These are phyloP conservation scores for Penicillium canescens DNA, from an alignment of 495 filamentous ascomycete species.

Conservation along the genomic window DNA sequence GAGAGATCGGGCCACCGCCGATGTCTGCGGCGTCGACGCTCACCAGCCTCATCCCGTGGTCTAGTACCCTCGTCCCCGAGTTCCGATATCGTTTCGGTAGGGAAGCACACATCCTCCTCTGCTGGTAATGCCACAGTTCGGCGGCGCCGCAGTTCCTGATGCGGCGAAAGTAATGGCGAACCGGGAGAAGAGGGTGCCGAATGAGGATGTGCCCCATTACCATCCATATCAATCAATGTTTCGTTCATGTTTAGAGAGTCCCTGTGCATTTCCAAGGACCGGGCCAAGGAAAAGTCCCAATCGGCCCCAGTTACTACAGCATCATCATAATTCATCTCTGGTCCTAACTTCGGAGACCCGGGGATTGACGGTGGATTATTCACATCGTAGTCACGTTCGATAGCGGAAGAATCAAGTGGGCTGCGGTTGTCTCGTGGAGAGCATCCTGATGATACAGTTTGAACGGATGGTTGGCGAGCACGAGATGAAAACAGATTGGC, in stretches of 20 bases:
- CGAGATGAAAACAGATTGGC: slow-evolving; percentile 30
- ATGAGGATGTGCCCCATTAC: slow-evolving; percentile 28
- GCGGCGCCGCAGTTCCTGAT: slow-evolving; percentile 43
- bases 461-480: slow-evolving; percentile 29
- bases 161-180: slow-evolving; percentile 34
- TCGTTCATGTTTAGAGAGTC: slow-evolving; percentile 43
- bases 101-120: slow-evolving; percentile 93
- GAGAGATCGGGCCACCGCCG: slow-evolving; percentile 69
- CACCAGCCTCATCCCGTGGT: slow-evolving; percentile 40
- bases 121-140: slow-evolving; percentile 57
- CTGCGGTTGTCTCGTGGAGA: slow-evolving; percentile 35
- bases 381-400: slow-evolving; percentile 67
- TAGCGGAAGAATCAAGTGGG: slow-evolving; percentile 25
- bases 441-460: slow-evolving; percentile 33
- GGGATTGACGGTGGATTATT: slow-evolving; percentile 98
- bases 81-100: slow-evolving; percentile 73
- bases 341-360: slow-evolving; percentile 63
- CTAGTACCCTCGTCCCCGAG: slow-evolving; percentile 67
- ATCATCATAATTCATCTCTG: slow-evolving; percentile 73
- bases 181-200: slow-evolving; percentile 31
- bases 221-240: slow-evolving; percentile 60
- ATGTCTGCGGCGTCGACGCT: slow-evolving; percentile 55
- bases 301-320: slow-evolving; percentile 62
- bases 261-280: slow-evolving; percentile 36
- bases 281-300: slow-evolving; percentile 40